Base-by-base conservation (phyloP, 2,329 filamentous ascomycete species). In the Myriosclerotinia curreyana region DNA sequence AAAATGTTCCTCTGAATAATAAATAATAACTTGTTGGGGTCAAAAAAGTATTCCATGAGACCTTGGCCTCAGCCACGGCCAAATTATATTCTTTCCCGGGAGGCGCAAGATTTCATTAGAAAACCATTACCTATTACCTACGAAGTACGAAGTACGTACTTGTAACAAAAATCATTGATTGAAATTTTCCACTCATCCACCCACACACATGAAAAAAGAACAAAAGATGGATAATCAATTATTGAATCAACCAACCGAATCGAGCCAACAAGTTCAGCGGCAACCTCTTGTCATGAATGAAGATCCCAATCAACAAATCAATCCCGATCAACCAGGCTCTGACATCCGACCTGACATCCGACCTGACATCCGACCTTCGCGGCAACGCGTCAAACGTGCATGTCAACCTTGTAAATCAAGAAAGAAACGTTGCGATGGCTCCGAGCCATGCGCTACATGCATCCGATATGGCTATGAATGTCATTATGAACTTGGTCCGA, bases 361-460 rank as follows among this genome's bases (percentile, higher is more conserved):
- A 53, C 51, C 60, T 55, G 60, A 62, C 2, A 62, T 55, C 60
- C 60, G 60, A 56, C 60, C 60, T 56, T 51, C 31, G 20, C 60
- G 60, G 31, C 60, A 62, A 49, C 50, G 60, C 40, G 60, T 62
- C n/a, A 62, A 62, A 56, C 60, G 60, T n/a, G 60, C 60, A 44
- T 62, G 60, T 46, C 60, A 62, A 49, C 60, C 60, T 44, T 62
- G 60, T 28, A 62, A 62, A 56, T 62, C 60, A 17, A 54, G 60
- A 62, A 62, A 62, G 60, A 62, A 62, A 38, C 60, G 60, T 28
- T 62, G 60, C 8, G 60, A 62, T 56, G 60, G 60, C 12, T 54
- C 60, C 40, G 60, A 56, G 22, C 60, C 60, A 36, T 62, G 60
- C 51, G 60, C 60, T 49, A 62, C 60, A 3, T 62, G 60, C 17